A percentile compares a stretch with the other conserved stretches of the same genome.
phyloP scores from a whole-genome alignment of 495 filamentous ascomycete species.

The Tuber brumale region DNA sequence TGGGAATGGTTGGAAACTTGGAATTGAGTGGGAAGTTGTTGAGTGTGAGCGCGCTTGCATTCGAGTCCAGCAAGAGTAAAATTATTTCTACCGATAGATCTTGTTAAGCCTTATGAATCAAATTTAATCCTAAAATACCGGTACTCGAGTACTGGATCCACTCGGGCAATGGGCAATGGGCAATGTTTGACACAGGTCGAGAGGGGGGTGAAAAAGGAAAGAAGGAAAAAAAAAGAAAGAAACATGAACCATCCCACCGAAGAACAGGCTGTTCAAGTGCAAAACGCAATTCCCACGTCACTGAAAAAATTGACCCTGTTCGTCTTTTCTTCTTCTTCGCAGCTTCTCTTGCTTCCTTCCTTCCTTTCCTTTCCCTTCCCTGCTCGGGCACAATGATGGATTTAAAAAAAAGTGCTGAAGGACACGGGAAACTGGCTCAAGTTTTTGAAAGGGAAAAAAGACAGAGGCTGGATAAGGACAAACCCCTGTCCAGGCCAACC shows the following conservation, averaged over 20 bases:
- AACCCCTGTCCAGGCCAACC: slow-evolving; percentile 24
- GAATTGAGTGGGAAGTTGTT: not conserved
- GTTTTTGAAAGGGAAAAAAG: slow-evolving; percentile 23
- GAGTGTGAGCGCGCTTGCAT: not conserved
- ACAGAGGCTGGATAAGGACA: slow-evolving; percentile 23
- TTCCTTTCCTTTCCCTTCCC: too few species aligned
- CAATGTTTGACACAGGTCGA: not conserved
- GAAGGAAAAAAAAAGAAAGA: not conserved
- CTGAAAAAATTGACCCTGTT: slow-evolving; percentile 13
- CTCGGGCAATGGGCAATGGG: not conserved
- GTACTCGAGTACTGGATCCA: too few species aligned
- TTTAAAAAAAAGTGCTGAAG: slow-evolving; percentile 4
- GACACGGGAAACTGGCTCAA: slow-evolving; percentile 8
- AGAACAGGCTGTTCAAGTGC: slow-evolving; percentile 1
- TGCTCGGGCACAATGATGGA: not conserved
- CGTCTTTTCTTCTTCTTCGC: slow-evolving; percentile 22
- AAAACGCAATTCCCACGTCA: slow-evolving; percentile 37
- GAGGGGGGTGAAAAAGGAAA: not conserved
- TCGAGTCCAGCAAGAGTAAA: not conserved
- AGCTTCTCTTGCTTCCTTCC: slow-evolving; percentile 18
- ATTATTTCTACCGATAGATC: not conserved
- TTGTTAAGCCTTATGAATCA: not conserved
- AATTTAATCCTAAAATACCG: not conserved
- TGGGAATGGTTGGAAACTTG: not conserved
- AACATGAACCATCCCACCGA: not conserved